Evolutionary conservation across 2,329 filamentous ascomycete species (phyloP).

Genomic region (Mycosphaerella arachidis): DNA sequence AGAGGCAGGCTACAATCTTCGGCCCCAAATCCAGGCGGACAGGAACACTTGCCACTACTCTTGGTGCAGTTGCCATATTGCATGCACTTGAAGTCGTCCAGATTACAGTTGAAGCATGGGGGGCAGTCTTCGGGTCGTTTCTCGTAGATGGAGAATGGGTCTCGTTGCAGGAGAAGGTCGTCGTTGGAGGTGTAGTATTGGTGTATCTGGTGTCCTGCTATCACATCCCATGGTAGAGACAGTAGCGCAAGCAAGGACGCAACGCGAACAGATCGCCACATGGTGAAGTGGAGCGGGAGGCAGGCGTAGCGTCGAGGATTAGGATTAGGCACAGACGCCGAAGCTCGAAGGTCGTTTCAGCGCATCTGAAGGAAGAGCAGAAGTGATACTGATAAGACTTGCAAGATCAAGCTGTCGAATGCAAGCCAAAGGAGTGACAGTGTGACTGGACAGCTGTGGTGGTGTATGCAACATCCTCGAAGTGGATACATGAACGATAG

Average conservation of each 20-base stretch:
- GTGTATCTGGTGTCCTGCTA: constrained; percentile 19
- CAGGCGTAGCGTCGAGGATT: neutral
- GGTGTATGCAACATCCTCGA: neutral
- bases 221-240: constrained; percentile 17
- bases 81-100: constrained; percentile 84
- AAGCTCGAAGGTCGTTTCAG: constrained; percentile 1
- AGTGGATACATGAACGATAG: neutral
- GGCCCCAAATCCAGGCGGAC: constrained; percentile 86
- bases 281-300: constrained; percentile 14
- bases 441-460: neutral
- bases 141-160: constrained; percentile 59
- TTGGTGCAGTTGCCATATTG: constrained; percentile 88
- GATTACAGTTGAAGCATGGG: constrained; percentile 95
- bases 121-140: constrained; percentile 73
- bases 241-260: constrained; percentile 23
- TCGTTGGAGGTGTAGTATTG: constrained; percentile 29
- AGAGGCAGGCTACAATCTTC: constrained; percentile 89
- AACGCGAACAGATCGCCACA: constrained; percentile 24
- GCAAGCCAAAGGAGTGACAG: neutral
- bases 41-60: constrained; percentile 87
- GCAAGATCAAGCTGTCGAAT: neutral
- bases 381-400: neutral
- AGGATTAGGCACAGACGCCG: constrained; percentile 2
- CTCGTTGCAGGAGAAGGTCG: constrained; percentile 22
- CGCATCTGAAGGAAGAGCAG: neutral